Evolutionary conservation across 768 basidiomycete species (phyloP), one percentile per base, ranked within the genome.

Genomic region (Tulasnella sp.): DNA sequence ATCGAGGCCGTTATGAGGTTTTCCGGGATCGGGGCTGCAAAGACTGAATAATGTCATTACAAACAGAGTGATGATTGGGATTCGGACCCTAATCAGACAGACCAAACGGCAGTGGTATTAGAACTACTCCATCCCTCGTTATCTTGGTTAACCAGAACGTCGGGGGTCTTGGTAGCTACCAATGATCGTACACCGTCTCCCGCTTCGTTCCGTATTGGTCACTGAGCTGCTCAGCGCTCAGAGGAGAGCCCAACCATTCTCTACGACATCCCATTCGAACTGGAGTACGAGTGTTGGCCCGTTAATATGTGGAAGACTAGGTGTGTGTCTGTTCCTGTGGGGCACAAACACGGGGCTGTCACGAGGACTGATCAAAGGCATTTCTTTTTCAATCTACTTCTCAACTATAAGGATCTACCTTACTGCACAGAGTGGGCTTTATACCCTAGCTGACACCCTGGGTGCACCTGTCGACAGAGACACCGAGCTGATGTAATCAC

Each of bases 211-310:
- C 22, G 42, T 41, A 0, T 16, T 41, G 2, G n/a, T 6, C 34
- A 28, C 74, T 42, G n/a, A 75, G 31, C 16, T 11, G 18, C 12
- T 18, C 31, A 20, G 37, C 64, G 4, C n/a, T 37, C 74, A 75
- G 74, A 22, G 31, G 74, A 37, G 22, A 75, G 58, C 37, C 50
- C 58, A 37, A 80, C 77, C 81, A 76, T 75, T 46, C 76, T 82
- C 31, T 77, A 82, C 46, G 81, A 82, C 28, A 75, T 80, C 37
- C n/a, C 78, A n/a, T 80, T 54, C 75, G 77, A 37, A 18, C 40
- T 78, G 22, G 79, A 44, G 6, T 34, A 60, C 12, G 42, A 58
- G 41, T 40, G 46, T 20, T 44, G 73, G 48, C 77, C 80, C 28
- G 3, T 24, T 14, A 80, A 80, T 37, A 77, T 72, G 34, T 80